phyloP scores from a whole-genome alignment of 148 eudicot species.

The Vaccinium myrtillus region DNA sequence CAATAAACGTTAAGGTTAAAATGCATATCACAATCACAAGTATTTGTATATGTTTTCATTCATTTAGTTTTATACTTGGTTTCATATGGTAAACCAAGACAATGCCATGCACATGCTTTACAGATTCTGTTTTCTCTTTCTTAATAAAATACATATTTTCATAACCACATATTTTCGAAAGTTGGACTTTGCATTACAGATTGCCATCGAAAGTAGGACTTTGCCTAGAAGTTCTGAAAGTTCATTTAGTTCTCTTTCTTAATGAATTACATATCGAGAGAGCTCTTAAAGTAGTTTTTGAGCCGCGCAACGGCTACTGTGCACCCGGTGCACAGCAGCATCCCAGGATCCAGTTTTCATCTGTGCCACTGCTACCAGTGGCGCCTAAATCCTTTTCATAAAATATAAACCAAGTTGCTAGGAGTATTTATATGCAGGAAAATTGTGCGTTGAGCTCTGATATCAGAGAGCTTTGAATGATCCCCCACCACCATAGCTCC shows the following conservation, averaged over 20 bases:
- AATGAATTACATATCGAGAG: not conserved
- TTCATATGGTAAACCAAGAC: conserved; percentile 41
- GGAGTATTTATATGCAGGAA: not conserved
- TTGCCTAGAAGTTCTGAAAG: too few relatives aligned
- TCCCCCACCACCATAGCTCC: conserved; percentile 21
- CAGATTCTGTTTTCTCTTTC: conserved; percentile 28
- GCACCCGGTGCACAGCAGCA: too few relatives aligned
- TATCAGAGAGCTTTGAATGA: conserved; percentile 21
- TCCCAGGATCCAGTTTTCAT: not conserved
- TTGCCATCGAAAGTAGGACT: too few relatives aligned
- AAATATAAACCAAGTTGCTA: not conserved
- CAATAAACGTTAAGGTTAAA: too few relatives aligned
- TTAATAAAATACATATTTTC: not conserved
- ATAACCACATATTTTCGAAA: too few relatives aligned
- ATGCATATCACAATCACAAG: too few relatives aligned
- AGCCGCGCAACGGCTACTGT: too few relatives aligned
- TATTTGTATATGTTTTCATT: not conserved
- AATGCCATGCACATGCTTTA: conserved; percentile 59
- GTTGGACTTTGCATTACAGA: too few relatives aligned
- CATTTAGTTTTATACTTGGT: conserved; percentile 4
- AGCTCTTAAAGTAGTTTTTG: too few relatives aligned
- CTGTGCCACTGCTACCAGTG: not conserved
- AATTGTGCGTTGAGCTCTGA: not conserved
- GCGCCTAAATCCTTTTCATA: conserved; percentile 16
- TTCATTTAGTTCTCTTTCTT: too few relatives aligned